A percentile compares a stretch with the other conserved stretches of the same genome.
phyloP scores from a whole-genome alignment of 139 green algal genomes.

The Picochlorum sp. region DNA sequence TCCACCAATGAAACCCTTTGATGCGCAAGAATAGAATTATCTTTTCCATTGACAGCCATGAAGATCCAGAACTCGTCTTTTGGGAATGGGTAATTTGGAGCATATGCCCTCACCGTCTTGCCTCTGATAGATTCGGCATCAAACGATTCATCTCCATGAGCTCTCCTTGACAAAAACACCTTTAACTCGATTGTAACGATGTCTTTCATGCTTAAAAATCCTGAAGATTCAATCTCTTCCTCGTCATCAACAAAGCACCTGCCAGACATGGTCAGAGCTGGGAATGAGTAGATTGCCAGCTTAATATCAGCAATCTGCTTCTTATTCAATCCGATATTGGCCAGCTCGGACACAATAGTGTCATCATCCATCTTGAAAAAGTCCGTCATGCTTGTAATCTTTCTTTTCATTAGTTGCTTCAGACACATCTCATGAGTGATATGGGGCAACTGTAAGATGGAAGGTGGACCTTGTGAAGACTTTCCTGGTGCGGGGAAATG shows the following conservation, averaged over 20 bases:
- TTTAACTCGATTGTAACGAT: slow-evolving; percentile 43
- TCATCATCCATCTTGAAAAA: slow-evolving; percentile 37
- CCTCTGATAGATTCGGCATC: slow-evolving; percentile 23
- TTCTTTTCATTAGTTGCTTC: slow-evolving; percentile 50
- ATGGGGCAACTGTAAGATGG: slow-evolving; percentile 71
- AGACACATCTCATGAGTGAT: slow-evolving; percentile 47
- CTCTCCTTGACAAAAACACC: slow-evolving; percentile 51
- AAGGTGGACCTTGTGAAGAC: slow-evolving; percentile 17
- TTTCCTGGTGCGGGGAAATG: slow-evolving; percentile 3
- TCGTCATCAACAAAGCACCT: slow-evolving; percentile 14
- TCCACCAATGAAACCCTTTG: slow-evolving; percentile 27
- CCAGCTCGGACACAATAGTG: slow-evolving; percentile 32
- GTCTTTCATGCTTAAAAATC: not conserved
- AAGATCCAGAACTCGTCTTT: slow-evolving; percentile 68
- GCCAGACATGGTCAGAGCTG: slow-evolving; percentile 30
- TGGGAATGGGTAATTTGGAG: slow-evolving; percentile 47
- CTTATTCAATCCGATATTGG: slow-evolving; percentile 26
- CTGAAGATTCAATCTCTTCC: slow-evolving; percentile 3
- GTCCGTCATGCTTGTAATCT: slow-evolving; percentile 53
- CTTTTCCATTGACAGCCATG: slow-evolving; percentile 47
- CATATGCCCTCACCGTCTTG: slow-evolving; percentile 40
- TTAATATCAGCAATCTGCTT: slow-evolving; percentile 46
- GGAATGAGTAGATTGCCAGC: slow-evolving; percentile 47
- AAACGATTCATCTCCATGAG: slow-evolving; percentile 40
- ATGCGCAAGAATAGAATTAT: slow-evolving; percentile 40